Conservation (phyloP, 345 rosid genomes). For the Kandelia obovata region DNA sequence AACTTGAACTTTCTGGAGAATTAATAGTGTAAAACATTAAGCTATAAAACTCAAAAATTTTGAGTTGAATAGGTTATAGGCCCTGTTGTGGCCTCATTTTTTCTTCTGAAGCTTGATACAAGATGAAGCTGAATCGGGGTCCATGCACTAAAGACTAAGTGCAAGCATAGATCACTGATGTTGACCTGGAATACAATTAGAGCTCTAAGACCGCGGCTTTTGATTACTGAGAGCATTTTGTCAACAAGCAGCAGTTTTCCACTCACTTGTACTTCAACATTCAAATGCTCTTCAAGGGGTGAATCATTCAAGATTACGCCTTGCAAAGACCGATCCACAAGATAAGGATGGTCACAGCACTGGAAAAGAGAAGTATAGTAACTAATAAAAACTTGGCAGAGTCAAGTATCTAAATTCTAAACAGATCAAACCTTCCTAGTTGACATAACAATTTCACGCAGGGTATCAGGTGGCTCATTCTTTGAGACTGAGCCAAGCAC, state of each 20-base stretch:
- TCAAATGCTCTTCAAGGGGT: background rate
- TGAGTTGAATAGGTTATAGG: no score
- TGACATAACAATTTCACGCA: constrained; percentile 3
- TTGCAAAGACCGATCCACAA: constrained; percentile 1
- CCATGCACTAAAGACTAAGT: no score
- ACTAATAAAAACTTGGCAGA: no score
- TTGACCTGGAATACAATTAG: constrained; percentile 9
- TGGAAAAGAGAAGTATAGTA: background rate
- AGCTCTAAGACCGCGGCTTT: constrained; percentile 2
- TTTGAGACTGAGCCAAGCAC: background rate
- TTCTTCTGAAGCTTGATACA: no score
- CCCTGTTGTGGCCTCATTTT: no score
- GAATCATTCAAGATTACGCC: background rate
- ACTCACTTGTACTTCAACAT: constrained; percentile 12
- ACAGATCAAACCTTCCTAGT: constrained; percentile 1
- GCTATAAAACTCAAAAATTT: no score
- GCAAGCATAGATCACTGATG: no score
- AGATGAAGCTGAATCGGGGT: no score
- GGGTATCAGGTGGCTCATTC: background rate
- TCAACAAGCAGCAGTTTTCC: constrained; percentile 12
- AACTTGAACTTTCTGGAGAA: no score
- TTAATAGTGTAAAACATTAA: no score
- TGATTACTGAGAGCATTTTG: constrained; percentile 6
- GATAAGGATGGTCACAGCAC: constrained; percentile 20
- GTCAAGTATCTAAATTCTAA: background rate